A percentile compares a stretch with the other conserved stretches of the same genome.
These are phyloP conservation scores for Scleroderma bovista DNA, from an alignment of 768 basidiomycete genomes.

Conservation along the genomic window DNA sequence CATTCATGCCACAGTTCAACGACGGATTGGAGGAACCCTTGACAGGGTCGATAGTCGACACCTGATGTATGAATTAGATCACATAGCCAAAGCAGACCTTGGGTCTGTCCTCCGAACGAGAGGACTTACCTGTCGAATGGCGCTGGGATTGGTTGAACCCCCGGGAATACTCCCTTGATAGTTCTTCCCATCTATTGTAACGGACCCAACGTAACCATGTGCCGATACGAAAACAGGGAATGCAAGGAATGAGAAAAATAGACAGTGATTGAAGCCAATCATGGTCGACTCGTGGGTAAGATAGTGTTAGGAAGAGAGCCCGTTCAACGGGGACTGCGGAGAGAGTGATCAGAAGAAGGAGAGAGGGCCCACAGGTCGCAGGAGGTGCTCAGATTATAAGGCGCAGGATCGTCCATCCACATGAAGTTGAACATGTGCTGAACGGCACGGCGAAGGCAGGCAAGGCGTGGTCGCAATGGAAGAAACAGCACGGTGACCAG, in stretches of 20 bases:
- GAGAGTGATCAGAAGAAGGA: not conserved
- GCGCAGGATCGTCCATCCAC: not conserved
- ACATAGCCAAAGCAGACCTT: too few species aligned
- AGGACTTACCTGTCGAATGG: conserved; percentile 34
- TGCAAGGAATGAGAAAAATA: conserved; percentile 8
- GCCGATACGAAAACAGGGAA: conserved; percentile 21
- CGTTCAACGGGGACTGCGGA: conserved; percentile 14
- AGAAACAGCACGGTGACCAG: too few species aligned
- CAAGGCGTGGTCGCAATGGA: not conserved
- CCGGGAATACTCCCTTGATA: conserved; percentile 29
- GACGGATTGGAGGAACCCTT: conserved; percentile 53
- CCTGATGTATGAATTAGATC: conserved; percentile 7
- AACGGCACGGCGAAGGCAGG: not conserved
- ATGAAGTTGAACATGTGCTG: not conserved
- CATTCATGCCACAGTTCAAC: conserved; percentile 55
- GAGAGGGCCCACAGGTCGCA: not conserved
- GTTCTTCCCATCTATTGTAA: conserved; percentile 23
- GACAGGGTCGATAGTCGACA: conserved; percentile 39
- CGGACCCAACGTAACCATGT: conserved; percentile 27
- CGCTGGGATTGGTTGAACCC: conserved; percentile 28
- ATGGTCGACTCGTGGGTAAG: conserved; percentile 3
- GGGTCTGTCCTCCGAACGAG: not conserved
- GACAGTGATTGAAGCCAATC: conserved; percentile 8
- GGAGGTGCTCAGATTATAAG: too few species aligned
- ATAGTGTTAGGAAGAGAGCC: not conserved